A percentile compares a stretch with the other conserved stretches of the same genome.
Evolutionary conservation across 345 rosid species (phyloP).

Genomic region (Brassica incana): DNA sequence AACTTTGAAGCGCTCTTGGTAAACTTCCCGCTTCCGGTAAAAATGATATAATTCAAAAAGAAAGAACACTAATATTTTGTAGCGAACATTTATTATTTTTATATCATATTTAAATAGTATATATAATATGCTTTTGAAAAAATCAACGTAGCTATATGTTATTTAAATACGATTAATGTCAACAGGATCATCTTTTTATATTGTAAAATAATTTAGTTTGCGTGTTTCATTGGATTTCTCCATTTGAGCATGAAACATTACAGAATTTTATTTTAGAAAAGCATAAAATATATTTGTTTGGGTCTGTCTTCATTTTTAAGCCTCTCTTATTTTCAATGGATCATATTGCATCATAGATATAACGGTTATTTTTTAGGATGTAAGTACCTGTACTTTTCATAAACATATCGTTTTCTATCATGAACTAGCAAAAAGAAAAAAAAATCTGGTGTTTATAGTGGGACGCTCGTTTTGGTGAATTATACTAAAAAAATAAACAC

Average conservation of each 20-base stretch:
- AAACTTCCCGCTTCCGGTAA: conserved; percentile 36
- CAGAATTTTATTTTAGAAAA: background rate
- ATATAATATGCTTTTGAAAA: conserved; percentile 13
- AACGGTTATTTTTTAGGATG: background rate
- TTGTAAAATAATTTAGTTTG: background rate
- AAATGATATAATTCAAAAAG: too few relatives aligned
- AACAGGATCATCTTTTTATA: conserved; percentile 18
- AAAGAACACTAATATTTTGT: background rate
- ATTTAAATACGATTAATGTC: conserved; percentile 20
- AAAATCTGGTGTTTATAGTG: conserved; percentile 25
- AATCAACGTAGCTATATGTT: conserved; percentile 11
- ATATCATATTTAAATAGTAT: background rate
- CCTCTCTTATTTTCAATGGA: background rate
- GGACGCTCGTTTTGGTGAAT: conserved; percentile 33
- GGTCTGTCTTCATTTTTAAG: background rate
- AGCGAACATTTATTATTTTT: background rate
- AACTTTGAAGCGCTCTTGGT: background rate
- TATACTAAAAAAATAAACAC: background rate
- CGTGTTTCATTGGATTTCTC: conserved; percentile 27
- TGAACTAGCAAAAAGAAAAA: background rate
- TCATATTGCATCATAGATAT: background rate
- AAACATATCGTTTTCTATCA: background rate
- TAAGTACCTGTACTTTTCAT: background rate
- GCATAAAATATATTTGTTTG: background rate
- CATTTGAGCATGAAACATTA: conserved; percentile 21